Evolutionary conservation across 495 filamentous ascomycete species (phyloP).

Genomic region (Xylaria flabelliformis): DNA sequence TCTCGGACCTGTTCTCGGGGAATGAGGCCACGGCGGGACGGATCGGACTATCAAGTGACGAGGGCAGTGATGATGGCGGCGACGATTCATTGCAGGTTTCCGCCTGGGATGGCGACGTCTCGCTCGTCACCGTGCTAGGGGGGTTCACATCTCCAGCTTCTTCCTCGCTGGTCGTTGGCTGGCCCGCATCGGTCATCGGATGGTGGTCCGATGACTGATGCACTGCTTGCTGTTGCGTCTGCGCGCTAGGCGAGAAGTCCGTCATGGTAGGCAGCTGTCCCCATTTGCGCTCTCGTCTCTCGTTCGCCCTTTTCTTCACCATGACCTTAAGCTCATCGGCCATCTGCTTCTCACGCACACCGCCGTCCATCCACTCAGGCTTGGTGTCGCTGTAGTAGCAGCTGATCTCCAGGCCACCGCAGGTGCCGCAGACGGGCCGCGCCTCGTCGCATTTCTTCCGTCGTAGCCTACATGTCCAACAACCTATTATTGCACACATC

Average conservation of each 20-base stretch:
- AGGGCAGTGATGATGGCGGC: neutral
- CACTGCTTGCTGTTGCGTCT: neutral
- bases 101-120: constrained; percentile 4
- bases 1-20: constrained; percentile 24
- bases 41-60: neutral
- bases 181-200: constrained; percentile 1
- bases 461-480: constrained; percentile 51
- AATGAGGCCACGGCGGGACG: constrained; percentile 14
- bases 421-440: constrained; percentile 43
- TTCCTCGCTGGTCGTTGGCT: neutral
- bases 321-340: constrained; percentile 43
- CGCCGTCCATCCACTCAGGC: constrained; percentile 54
- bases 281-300: constrained; percentile 36
- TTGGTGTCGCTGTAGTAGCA: constrained; percentile 44
- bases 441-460: constrained; percentile 51
- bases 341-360: constrained; percentile 45
- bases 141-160: neutral
- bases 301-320: constrained; percentile 25
- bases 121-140: neutral
- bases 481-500: constrained; percentile 30
- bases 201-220: constrained; percentile 1
- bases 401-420: constrained; percentile 40
- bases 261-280: constrained; percentile 5
- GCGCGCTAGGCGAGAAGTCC: constrained; percentile 13
- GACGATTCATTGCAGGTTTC: neutral